Base-by-base conservation (phyloP, 2,329 filamentous ascomycete species). In the Aspergillus neoniger region DNA sequence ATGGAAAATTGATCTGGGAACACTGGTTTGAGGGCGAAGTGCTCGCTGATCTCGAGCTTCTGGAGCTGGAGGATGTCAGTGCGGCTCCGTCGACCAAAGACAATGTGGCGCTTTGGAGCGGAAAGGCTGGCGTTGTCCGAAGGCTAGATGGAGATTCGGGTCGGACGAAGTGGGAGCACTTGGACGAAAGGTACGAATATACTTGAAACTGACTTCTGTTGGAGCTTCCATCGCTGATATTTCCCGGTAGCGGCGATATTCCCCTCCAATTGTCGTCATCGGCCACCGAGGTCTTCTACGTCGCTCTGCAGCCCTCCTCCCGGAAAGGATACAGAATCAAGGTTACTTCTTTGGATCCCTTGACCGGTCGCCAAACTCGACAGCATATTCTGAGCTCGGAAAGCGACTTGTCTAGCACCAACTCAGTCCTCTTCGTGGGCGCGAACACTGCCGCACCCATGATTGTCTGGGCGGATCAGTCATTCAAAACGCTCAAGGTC, bases 1-100 rank as follows among this genome's bases (percentile, higher is more conserved):
- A 89, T 69, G 95, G 95, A 28, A 87, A 90, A 69, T 85, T 91
- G 65, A 82, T 87, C 39, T 99, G 95, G 92, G 86, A 86, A 60
- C 82, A 83, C 44, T 80, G 82, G 51, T 86, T 91, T 59, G 72
- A 75, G 6, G 89, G 76, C 48, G 77, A 69, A 19, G 60, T 70
- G 17, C 69, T 74, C 44, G 69, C 73, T 17, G 74, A 76, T 73
- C 76, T 96, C 58, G 92, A 95, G 80, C 86, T 94, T 38, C 81
- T 94, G 74, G 89, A 90, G 77, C 80, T 91, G 71, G 86, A 86
- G 23, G 88, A 88, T 72, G 79, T 77, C 32, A 74, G 74, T 53
- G 73, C 76, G 38, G 81, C 64, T 55, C 80, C 62, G 78, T 82
- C 64, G 67, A 74, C 53, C 70, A 67, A 74, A 75, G 91, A 96